phyloP scores from a whole-genome alignment of 1,284 basidiomycete genomes.

The Melampsora americana region DNA sequence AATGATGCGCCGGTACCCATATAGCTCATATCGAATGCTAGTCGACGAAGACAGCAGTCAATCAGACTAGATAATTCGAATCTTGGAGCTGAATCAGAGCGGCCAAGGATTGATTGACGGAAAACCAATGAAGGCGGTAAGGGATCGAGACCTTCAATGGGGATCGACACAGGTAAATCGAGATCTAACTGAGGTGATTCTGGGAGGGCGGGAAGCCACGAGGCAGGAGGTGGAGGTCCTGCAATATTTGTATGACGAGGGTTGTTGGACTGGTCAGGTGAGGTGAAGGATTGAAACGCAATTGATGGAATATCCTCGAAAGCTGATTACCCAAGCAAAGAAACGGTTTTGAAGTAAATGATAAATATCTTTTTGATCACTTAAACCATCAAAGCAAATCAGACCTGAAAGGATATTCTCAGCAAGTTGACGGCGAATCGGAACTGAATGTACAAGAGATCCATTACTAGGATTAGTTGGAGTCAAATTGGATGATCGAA shows the following conservation, averaged over 20 bases:
- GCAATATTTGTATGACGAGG: neutral
- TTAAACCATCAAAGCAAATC: neutral
- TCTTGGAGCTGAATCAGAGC: neutral
- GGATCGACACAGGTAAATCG: neutral
- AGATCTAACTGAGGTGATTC: neutral
- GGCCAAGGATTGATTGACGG: neutral
- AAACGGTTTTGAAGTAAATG: too few species aligned
- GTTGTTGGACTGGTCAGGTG: neutral
- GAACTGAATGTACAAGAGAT: neutral
- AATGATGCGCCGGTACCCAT: neutral
- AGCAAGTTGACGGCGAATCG: neutral
- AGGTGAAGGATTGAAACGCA: neutral
- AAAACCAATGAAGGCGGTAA: neutral
- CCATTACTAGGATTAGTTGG: neutral
- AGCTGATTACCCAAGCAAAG: too few species aligned
- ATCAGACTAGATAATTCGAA: neutral
- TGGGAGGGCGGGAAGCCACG: constrained; percentile 2
- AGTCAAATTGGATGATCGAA: neutral
- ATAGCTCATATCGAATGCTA: constrained; percentile 13
- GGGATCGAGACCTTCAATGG: neutral
- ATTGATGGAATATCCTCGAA: too few species aligned
- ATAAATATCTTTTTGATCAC: too few species aligned
- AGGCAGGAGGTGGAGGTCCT: constrained; percentile 7
- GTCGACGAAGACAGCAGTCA: constrained; percentile 1
- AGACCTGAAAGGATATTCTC: neutral